Percentiles rank a stretch among this genome's conserved stretches.
Evolutionary conservation across 139 green algal species (phyloP).

Genomic region (Astrephomene gubernaculifera): DNA sequence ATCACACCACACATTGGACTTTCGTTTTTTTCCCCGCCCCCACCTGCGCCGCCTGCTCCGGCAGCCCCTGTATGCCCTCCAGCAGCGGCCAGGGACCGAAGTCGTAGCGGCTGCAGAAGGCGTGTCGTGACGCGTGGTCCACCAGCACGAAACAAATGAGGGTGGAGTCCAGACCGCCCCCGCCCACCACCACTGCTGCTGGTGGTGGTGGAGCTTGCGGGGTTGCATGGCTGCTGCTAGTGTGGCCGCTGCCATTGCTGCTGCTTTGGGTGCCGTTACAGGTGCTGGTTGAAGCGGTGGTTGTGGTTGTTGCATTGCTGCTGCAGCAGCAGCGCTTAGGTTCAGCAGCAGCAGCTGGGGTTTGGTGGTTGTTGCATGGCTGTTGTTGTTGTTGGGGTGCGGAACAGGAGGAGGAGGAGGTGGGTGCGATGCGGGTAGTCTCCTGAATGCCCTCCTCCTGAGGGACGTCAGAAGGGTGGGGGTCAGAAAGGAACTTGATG

Average conservation of each 20-base stretch:
- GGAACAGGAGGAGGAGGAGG: neutral
- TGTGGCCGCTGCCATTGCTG: no score
- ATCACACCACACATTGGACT: no score
- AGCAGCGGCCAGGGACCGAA: conserved; percentile 94
- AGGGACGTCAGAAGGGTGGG: neutral
- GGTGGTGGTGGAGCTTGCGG: neutral
- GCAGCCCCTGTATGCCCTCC: conserved; percentile 56
- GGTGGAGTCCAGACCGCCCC: conserved; percentile 59
- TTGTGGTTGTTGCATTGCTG: no score
- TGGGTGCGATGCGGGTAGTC: conserved; percentile 2
- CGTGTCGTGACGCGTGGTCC: conserved; percentile 65
- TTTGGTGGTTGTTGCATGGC: no score
- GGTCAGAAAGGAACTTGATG: neutral
- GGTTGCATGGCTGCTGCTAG: neutral
- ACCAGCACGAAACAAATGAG: conserved; percentile 96
- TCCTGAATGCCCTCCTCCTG: conserved; percentile 1
- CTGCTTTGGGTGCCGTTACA: no score
- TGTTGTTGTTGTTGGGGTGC: no score
- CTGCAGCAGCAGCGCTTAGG: no score
- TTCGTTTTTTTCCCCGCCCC: no score
- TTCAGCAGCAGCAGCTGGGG: no score
- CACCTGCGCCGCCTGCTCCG: conserved; percentile 43
- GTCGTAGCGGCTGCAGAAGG: conserved; percentile 91
- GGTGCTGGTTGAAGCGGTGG: no score
- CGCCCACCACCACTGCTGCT: neutral